These are phyloP conservation scores for Colletotrichum incanum DNA, from an alignment of 2,329 filamentous ascomycete genomes.

Conservation along the genomic window DNA sequence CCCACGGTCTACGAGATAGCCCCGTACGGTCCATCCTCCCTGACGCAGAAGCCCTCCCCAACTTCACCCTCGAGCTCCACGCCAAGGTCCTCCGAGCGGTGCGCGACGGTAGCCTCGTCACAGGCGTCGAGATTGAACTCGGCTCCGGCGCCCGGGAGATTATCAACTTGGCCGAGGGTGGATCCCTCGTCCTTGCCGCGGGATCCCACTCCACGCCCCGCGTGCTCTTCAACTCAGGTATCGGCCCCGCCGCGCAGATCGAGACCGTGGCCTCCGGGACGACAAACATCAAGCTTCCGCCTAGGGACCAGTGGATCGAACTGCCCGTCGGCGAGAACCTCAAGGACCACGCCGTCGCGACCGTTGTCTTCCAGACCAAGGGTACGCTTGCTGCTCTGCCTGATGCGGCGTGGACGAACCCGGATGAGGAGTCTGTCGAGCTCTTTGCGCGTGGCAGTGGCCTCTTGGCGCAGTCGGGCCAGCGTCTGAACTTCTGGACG, in stretches of 20 bases:
- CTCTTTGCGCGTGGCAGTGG: conserved; percentile 56
- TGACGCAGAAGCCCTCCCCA: conserved; percentile 53
- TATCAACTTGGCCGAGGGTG: conserved; percentile 42
- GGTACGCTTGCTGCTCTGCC: conserved; percentile 41
- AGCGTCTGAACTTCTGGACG: conserved; percentile 65
- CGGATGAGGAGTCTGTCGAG: conserved; percentile 49
- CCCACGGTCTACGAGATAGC: conserved; percentile 43
- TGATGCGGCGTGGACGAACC: conserved; percentile 48
- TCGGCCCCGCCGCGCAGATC: conserved; percentile 67
- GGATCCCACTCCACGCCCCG: conserved; percentile 71
- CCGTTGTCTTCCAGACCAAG: conserved; percentile 50
- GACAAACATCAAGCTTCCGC: conserved; percentile 43
- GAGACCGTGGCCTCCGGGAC: conserved; percentile 63
- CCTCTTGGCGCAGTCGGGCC: conserved; percentile 61
- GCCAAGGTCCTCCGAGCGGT: conserved; percentile 44
- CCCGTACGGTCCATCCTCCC: conserved; percentile 56
- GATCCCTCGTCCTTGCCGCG: conserved; percentile 52
- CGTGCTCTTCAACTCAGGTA: conserved; percentile 70
- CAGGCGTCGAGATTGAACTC: conserved; percentile 50
- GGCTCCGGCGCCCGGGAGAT: conserved; percentile 31
- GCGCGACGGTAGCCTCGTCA: conserved; percentile 51
- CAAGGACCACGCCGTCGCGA: conserved; percentile 53
- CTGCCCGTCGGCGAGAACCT: conserved; percentile 61
- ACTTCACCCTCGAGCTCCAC: conserved; percentile 52
- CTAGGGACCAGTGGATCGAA: conserved; percentile 47